Evolutionary conservation across 2,329 filamentous ascomycete genomes (phyloP), one percentile per base, ranked within the genome.

Genomic region (Fonsecaea erecta): DNA sequence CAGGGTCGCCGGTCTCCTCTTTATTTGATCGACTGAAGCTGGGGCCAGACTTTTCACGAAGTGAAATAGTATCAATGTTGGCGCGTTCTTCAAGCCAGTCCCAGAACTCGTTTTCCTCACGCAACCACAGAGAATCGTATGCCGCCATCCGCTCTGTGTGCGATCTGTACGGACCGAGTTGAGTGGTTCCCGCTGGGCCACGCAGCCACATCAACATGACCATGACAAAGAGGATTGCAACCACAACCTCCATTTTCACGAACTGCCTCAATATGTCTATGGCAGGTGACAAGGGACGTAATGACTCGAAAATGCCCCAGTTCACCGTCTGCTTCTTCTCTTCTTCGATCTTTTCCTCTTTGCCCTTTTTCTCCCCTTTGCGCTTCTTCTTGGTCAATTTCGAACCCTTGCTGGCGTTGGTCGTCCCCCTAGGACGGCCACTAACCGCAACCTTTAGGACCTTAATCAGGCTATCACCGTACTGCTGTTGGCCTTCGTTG

Each of bases 121-220:
- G 83, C 37, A 88, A 85, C 93, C 94, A 99, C 74, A 98, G 90
- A 78, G 97, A 91, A 71, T 98, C 93, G 75, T 97, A 98, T 0
- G 91, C 92, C 1, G 90, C 88, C 16, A 93, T 79, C 5, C 93
- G 86, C 62, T 93, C 88, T 0, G 90, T 85, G 2, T 80, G 74
- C 0, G 78, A 73, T 62, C 74, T 71, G 35, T 61, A 80, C 26
- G 64, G 57, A 52, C 40, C 48, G 8, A 62, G 46, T 16, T 61
- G 56, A 18, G n/a, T 52, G 34, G 46, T 64, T 61, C 71, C 69
- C 21, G 73, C 66, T 35, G 78, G 72, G 48, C 79, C 57, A 0
- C 89, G 85, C 73, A 93, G 88, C 87, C 91, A 94, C 21, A 88
- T 85, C 40, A 91, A 85, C 21, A 94, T 83, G 2, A 97, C 78